Base-by-base conservation (phyloP, 2,329 filamentous ascomycete species). In the Penicillium italicum region DNA sequence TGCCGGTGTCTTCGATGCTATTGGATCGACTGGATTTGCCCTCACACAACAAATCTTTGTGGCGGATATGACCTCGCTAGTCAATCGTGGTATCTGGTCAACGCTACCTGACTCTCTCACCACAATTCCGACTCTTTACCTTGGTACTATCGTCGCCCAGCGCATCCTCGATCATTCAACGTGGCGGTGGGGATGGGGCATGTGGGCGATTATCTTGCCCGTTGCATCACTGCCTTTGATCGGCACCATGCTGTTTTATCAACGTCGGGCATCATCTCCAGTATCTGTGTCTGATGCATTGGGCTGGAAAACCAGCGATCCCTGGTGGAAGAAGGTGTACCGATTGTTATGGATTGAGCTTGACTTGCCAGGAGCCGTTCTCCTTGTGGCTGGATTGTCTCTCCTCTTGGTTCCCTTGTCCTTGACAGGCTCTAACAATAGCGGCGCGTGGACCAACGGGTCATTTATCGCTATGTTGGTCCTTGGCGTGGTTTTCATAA, bases 21-120 rank as follows among this genome's bases (percentile, higher is more conserved):
- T 83, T 6, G 84, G 84, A 2, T 78, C 79, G 45, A 84, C 83
- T 0, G 83, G 83, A 2, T 77, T 85, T 7, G 79, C 83, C 55
- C 82, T 87, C 45, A 69, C 86, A 22, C 81, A 85, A 64, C 84
- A 87, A 65, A 81, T 87, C 38, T 85, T 87, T 67, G 80, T 87
- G 46, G 85, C 85, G 30, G 84, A 87, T 67, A 84, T 82, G 1
- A 85, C 80, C 47, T 78, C 82, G 60, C 70, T 87, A 42, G 69
- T 81, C 18, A 85, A 86, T 63, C 81, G 85, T 53, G 83, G 83
- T 14, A 68, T 87, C 4, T 79, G 84, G 61, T 82, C 81, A 4
- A 82, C 80, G 2, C 72, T 82, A 16, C 84, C 84, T 0, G 86
- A 85, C 62, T 73, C 86, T 16, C 74, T 83, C 55, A 87, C 82